These are phyloP conservation scores for Aegilops longissima DNA, from an alignment of 176 grass and related monocot genomes.

Conservation along the genomic window DNA sequence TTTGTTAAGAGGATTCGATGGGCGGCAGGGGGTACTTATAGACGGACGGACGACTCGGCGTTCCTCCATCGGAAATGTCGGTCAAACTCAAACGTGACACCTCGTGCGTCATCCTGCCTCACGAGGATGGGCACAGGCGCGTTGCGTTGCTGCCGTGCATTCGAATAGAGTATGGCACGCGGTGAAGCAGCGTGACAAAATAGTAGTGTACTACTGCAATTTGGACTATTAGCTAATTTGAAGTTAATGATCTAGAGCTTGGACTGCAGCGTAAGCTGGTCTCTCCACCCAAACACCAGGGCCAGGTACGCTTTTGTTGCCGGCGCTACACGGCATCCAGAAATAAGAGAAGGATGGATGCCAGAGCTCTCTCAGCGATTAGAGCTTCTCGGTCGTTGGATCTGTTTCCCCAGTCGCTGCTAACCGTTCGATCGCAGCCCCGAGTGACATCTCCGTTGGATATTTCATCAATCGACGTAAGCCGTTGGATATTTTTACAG, in stretches of 20 bases:
- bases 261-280: neutral
- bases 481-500: no score
- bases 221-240: neutral
- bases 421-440: no score
- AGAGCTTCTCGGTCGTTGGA: no score
- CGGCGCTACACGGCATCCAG: neutral
- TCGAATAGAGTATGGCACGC: neutral
- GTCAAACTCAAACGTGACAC: neutral
- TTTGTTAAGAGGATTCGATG: neutral
- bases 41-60: no score
- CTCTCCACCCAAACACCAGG: neutral
- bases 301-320: neutral
- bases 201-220: neutral
- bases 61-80: no score
- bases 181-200: neutral
- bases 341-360: no score
- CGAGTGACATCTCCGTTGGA: no score
- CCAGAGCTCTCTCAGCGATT: no score
- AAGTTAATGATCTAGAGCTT: neutral
- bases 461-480: no score
- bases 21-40: slow-evolving; percentile 4
- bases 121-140: neutral
- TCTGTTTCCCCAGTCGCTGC: no score
- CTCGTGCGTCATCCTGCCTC: neutral
- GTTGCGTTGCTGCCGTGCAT: neutral